Conservation (phyloP, 202 grass and related monocot genomes). For the Brachypodium distachyon region DNA sequence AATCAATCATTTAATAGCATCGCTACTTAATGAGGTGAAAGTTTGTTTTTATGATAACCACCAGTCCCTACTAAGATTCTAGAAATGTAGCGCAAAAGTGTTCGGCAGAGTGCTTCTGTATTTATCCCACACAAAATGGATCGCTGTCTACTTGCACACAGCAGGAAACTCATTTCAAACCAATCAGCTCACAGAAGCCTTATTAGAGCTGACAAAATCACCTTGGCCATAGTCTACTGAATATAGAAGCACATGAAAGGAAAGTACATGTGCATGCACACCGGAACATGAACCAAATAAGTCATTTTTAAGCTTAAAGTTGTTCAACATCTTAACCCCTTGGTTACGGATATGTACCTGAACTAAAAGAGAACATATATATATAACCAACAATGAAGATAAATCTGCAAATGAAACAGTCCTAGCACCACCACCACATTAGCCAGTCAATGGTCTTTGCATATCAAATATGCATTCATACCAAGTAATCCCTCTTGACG, state of each 20-base stretch:
- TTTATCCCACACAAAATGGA: constrained; percentile 35
- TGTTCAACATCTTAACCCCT: not conserved
- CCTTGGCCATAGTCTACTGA: not conserved
- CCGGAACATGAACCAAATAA: not conserved
- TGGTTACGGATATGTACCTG: not conserved
- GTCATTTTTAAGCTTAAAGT: not conserved
- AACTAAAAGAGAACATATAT: not conserved
- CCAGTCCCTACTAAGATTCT: constrained; percentile 23
- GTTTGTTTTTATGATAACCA: constrained; percentile 24
- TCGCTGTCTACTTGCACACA: not conserved
- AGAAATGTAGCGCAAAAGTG: constrained; percentile 13
- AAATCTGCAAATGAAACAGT: not conserved
- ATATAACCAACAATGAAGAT: not conserved
- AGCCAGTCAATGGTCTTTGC: not conserved
- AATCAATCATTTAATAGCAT: not conserved
- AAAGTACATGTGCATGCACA: not conserved
- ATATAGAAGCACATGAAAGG: no score
- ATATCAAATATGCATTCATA: not conserved
- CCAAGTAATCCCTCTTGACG: not conserved
- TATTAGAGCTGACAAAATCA: not conserved
- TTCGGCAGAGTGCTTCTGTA: no score
- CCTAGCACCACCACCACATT: not conserved
- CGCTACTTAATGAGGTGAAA: not conserved
- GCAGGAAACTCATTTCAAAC: not conserved
- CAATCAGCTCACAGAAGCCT: not conserved